Base-by-base conservation (phyloP, 169 alveolate species). In the Ichthyophthirius multifiliis region DNA sequence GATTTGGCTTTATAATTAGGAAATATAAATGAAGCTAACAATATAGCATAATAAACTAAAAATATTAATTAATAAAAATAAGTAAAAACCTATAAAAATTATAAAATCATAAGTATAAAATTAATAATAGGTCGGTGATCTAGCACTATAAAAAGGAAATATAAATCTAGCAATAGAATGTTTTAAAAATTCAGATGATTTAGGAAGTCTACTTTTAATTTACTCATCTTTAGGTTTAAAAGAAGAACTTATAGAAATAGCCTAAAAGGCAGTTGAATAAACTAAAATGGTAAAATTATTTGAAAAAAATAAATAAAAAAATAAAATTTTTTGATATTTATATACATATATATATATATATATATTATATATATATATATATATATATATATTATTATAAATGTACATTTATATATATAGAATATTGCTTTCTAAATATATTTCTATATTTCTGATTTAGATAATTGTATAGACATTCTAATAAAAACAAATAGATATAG, bases 1-100 rank as follows among this genome's bases (percentile, higher is more conserved):
- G 99, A 97, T 35, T 79, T 97, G n/a, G 94, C 98, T 65, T 75
- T 98, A 39, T 85, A 88, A 41, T 81, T 97, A 48, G 98, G 97
- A 10, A 94, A 94, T 48, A 87, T 98, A 39, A 92, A 89, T 77
- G 92, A 95, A 83, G 94, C 94, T 64, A 71, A 71, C 78, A 48
- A 90, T 76, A 48, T 93, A 64, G 92, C 96, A 9, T n/a, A 65
- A 79, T 16, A 77, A 64, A 39, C 63, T 9, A 32, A 65, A 46
- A 75, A 65, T 47, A 44, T 44, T 7, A 39, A 47, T 9, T 65
- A 79, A 34, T 47, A 34, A 12, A 79, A 75, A 67, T 63, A 71
- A 75, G n/a, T n/a, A n/a, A n/a, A n/a, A n/a, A n/a, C n/a, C n/a
- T n/a, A n/a, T n/a, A n/a, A n/a, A n/a, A n/a, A n/a, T n/a, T n/a